Base-by-base conservation (phyloP, 139 green algal species). In the Closterium sp. region DNA sequence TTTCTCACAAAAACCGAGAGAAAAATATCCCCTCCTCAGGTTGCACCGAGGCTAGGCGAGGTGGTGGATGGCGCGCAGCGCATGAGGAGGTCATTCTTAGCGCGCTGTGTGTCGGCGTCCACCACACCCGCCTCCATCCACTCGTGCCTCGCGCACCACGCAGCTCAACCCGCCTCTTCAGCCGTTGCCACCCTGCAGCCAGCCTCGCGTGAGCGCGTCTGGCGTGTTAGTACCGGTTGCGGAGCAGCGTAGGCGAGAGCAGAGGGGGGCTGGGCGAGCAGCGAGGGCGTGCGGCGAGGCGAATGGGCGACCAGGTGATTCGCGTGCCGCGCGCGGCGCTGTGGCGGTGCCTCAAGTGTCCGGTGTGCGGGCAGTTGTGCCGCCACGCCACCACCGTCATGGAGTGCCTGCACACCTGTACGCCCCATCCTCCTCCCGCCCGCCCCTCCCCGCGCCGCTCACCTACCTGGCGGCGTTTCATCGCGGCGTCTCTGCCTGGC, bases 371-470 rank as follows among this genome's bases (percentile, higher is more conserved):
- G 27, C 88, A 62, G 28, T n/a, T 90, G n/a, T 90, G 88, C 70
- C 88, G 70, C n/a, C 62, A 90, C 38, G 88, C 88, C n/a, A 90
- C 88, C 28, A 90, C 88, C 88, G 70, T 90, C 70, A 62, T 90
- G 88, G 88, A 90, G 70, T 90, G 88, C 70, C 88, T 90, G n/a
- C 88, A 90, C 88, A 90, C 88, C n/a, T 90, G 88, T 73, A 73
- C 50, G 50, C 50, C 10, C 50, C 50, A 22, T 0, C 17, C 50
- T 0, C 50, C 50, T 73, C 50, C 50, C 50, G 13, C 50, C 50
- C 50, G 13, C 17, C 9, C 50, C 50, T 27, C 6, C 50, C 50
- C 50, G 10, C 38, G 38, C 38, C 38, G 38, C 38, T 45, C 38
- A 45, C 38, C 38, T 45, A 6, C 38, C 38, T 45, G 38, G 38